A percentile compares a stretch with the other conserved stretches of the same genome.
These are phyloP conservation scores for Prunus campanulata DNA, from an alignment of 306 rosid species.

Conservation along the genomic window DNA sequence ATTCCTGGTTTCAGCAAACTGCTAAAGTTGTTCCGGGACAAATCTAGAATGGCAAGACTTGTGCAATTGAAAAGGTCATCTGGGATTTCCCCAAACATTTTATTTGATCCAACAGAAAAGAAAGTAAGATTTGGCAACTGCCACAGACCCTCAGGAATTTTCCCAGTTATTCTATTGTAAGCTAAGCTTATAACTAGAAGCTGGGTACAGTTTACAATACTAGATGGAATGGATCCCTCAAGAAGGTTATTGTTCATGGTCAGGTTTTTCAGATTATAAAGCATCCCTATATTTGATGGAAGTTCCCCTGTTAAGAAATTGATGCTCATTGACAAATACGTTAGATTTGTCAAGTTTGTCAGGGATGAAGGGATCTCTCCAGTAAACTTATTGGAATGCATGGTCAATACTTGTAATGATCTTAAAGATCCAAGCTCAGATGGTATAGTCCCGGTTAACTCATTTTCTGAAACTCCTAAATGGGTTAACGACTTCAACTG, in stretches of 20 bases:
- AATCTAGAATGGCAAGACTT: conserved; percentile 48
- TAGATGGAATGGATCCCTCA: conserved; percentile 62
- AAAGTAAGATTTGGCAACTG: conserved; percentile 60
- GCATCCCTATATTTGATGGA: conserved; percentile 64
- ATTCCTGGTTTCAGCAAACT: conserved; percentile 60
- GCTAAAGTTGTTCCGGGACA: conserved; percentile 45
- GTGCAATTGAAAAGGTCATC: conserved; percentile 73
- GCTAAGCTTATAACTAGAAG: conserved; percentile 45
- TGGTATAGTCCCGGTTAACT: conserved; percentile 61
- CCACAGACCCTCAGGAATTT: conserved; percentile 62
- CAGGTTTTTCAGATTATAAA: conserved; percentile 59
- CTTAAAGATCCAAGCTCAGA: conserved; percentile 61
- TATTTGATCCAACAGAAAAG: conserved; percentile 45
- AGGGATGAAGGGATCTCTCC: conserved; percentile 68
- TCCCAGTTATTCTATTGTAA: conserved; percentile 49
- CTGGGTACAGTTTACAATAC: conserved; percentile 66
- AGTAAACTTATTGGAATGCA: conserved; percentile 59
- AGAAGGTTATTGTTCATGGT: conserved; percentile 34
- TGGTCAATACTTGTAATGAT: conserved; percentile 55
- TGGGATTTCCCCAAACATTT: conserved; percentile 73
- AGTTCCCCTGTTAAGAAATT: conserved; percentile 73
- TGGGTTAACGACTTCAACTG: conserved; percentile 51
- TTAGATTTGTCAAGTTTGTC: conserved; percentile 62
- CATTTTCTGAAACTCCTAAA: conserved; percentile 61
- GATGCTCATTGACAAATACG: conserved; percentile 51